Evolutionary conservation across 352 stramenopile genomes (phyloP).

Genomic region (Phytophthora pluvialis): DNA sequence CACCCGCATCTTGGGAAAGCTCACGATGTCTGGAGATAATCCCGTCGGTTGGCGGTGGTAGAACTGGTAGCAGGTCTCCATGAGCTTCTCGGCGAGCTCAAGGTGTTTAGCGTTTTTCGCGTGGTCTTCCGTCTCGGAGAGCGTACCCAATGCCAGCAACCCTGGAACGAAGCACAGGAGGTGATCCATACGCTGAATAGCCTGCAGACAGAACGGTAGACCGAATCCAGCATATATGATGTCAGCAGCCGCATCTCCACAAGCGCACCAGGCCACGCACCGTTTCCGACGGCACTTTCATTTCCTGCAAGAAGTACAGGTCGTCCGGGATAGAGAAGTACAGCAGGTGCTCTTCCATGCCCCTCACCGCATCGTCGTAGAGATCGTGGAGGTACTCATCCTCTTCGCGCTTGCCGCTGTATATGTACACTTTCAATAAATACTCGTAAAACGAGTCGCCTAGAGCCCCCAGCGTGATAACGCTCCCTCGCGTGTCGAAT

Average conservation of each 20-base stretch:
- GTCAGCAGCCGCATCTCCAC: slow-evolving; percentile 4
- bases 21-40: slow-evolving; percentile 93
- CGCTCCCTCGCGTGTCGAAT: slow-evolving; percentile 30
- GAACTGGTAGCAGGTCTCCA: slow-evolving; percentile 94
- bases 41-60: slow-evolving; percentile 93
- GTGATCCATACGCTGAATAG: slow-evolving; percentile 93
- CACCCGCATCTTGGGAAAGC: slow-evolving; percentile 78
- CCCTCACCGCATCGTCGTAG: slow-evolving; percentile 95
- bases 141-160: slow-evolving; percentile 93
- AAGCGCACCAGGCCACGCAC: slow-evolving; percentile 22
- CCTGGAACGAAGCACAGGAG: slow-evolving; percentile 96
- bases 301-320: slow-evolving; percentile 75
- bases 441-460: slow-evolving; percentile 99
- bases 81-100: slow-evolving; percentile 89
- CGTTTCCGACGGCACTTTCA: slow-evolving; percentile 58
- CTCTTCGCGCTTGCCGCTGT: slow-evolving; percentile 84
- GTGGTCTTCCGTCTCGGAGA: slow-evolving; percentile 60
- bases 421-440: slow-evolving; percentile 98
- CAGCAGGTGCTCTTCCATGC: slow-evolving; percentile 94
- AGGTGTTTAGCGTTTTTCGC: slow-evolving; percentile 85
- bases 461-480: slow-evolving; percentile 89
- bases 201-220: slow-evolving; percentile 8
- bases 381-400: slow-evolving; percentile 80
- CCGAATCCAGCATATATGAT: slow-evolving; percentile 7
- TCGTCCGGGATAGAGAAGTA: slow-evolving; percentile 61